Evolutionary conservation across 306 rosid species (phyloP).

Genomic region (Arachis stenosperma): DNA sequence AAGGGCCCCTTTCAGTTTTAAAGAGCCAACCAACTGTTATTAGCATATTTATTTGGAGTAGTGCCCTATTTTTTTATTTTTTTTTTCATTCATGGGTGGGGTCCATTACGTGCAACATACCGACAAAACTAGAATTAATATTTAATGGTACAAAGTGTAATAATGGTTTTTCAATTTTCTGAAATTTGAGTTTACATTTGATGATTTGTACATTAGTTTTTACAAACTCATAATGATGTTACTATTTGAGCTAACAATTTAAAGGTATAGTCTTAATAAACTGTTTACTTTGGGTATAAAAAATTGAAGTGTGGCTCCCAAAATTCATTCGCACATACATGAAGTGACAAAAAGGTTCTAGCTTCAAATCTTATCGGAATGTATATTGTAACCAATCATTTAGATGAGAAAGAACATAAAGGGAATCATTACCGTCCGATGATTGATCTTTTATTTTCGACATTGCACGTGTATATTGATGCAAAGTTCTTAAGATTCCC

Average conservation of each 20-base stretch:
- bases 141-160: constrained; percentile 26
- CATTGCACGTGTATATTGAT: constrained; percentile 40
- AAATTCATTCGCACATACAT: neutral
- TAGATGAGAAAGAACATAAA: constrained; percentile 32
- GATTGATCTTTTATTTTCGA: constrained; percentile 16
- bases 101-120: constrained; percentile 48
- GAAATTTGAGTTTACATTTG: neutral
- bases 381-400: constrained; percentile 33
- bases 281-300: constrained; percentile 43
- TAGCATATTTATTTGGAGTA: neutral
- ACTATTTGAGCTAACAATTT: constrained; percentile 24
- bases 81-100: constrained; percentile 39
- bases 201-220: constrained; percentile 1
- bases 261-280: constrained; percentile 24
- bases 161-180: neutral
- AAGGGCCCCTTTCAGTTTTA: constrained; percentile 56
- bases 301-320: neutral
- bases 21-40: constrained; percentile 49
- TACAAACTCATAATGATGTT: too few species aligned
- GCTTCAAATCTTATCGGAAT: constrained; percentile 33
- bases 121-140: constrained; percentile 41
- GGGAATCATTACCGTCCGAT: constrained; percentile 42
- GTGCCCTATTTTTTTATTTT: neutral
- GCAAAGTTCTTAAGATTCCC: constrained; percentile 45
- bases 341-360: constrained; percentile 36